Conservation (phyloP, 2,329 filamentous ascomycete genomes). For the Trichoderma asperellum region DNA sequence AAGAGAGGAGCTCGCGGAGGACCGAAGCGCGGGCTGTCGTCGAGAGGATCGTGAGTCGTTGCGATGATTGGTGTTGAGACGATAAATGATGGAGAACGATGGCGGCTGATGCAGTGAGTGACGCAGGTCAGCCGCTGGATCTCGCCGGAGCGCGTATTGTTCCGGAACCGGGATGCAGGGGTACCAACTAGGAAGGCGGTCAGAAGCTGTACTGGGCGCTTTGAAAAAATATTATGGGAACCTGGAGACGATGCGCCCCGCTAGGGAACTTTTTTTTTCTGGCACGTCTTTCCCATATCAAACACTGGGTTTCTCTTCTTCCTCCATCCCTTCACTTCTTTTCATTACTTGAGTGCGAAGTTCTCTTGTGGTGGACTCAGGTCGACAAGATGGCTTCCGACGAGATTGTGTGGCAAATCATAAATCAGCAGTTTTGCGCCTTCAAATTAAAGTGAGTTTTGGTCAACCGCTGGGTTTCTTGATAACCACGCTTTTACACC, state of each 20-base stretch:
- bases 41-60: slow-evolving; percentile 4
- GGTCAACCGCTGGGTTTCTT: neutral
- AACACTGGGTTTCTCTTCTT: slow-evolving; percentile 13
- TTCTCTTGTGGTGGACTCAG: neutral
- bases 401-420: slow-evolving; percentile 97
- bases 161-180: slow-evolving; percentile 29
- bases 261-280: slow-evolving; percentile 31
- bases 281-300: slow-evolving; percentile 20
- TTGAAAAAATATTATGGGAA: slow-evolving; percentile 33
- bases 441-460: slow-evolving; percentile 83
- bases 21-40: slow-evolving; percentile 6
- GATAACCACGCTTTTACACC: neutral
- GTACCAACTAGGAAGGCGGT: slow-evolving; percentile 34
- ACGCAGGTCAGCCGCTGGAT: slow-evolving; percentile 19
- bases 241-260: slow-evolving; percentile 31
- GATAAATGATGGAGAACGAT: slow-evolving; percentile 1
- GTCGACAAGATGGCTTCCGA: slow-evolving; percentile 74
- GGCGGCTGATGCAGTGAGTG: slow-evolving; percentile 26
- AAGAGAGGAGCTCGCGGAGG: neutral
- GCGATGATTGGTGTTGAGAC: slow-evolving; percentile 17
- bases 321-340: neutral
- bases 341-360: neutral
- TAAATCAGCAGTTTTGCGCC: slow-evolving; percentile 92
- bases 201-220: slow-evolving; percentile 7
- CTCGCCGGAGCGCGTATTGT: slow-evolving; percentile 23